Evolutionary conservation across 495 filamentous ascomycete genomes (phyloP).

Genomic region (Penicillium cinerascens): DNA sequence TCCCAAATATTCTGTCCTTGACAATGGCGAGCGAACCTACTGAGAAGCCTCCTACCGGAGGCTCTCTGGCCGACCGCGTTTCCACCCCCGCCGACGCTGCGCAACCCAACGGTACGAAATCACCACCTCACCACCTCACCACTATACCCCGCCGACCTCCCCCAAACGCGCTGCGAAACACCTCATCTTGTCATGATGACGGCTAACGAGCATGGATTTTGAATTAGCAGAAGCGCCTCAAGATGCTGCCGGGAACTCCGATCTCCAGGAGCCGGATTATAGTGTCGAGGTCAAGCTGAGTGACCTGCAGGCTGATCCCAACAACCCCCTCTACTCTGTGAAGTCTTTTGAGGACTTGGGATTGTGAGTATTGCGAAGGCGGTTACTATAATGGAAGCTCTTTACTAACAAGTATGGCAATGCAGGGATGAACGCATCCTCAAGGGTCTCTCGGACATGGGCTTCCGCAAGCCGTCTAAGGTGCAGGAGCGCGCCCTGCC

Average conservation of each 20-base stretch:
- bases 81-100: slow-evolving; percentile 41
- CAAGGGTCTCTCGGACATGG: slow-evolving; percentile 69
- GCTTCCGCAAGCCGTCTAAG: slow-evolving; percentile 93
- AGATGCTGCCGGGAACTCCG: slow-evolving; percentile 54
- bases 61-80: slow-evolving; percentile 62
- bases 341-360: slow-evolving; percentile 83
- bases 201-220: slow-evolving; percentile 13
- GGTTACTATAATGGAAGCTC: background rate
- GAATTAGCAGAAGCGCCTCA: slow-evolving; percentile 17
- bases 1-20: background rate
- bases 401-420: slow-evolving; percentile 6
- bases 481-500: slow-evolving; percentile 93
- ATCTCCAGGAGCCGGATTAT: slow-evolving; percentile 69
- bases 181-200: background rate
- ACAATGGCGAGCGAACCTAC: slow-evolving; percentile 35
- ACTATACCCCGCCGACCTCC: slow-evolving; percentile 1
- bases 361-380: slow-evolving; percentile 53
- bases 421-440: slow-evolving; percentile 49
- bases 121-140: slow-evolving; percentile 7
- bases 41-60: slow-evolving; percentile 22
- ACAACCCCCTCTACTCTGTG: slow-evolving; percentile 82
- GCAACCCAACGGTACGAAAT: slow-evolving; percentile 27
- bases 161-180: background rate
- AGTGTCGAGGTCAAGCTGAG: slow-evolving; percentile 87
- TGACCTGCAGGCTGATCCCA: slow-evolving; percentile 80